Conservation (phyloP, 345 rosid species). For the Isatis tinctoria region DNA sequence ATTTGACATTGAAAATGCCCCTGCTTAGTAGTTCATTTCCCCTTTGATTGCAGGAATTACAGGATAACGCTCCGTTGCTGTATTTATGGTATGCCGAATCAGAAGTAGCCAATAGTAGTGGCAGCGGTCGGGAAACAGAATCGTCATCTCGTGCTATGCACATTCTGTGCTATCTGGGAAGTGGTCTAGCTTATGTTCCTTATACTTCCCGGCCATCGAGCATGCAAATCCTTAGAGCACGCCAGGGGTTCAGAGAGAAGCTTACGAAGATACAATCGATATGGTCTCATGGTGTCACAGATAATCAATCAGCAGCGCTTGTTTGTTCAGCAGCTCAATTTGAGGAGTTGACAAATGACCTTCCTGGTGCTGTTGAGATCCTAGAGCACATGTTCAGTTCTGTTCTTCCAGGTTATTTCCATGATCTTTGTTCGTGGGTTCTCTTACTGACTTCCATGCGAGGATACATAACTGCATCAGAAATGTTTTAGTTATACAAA, state of each 20-base stretch:
- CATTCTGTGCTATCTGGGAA: constrained; percentile 74
- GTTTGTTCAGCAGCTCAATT: constrained; percentile 76
- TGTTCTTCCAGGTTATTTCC: constrained; percentile 83
- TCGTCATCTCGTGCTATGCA: constrained; percentile 62
- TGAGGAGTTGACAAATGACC: constrained; percentile 77
- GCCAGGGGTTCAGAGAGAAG: constrained; percentile 77
- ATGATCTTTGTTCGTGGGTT: neutral
- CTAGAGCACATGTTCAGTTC: constrained; percentile 58
- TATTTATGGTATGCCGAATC: constrained; percentile 89
- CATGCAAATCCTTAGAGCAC: constrained; percentile 83
- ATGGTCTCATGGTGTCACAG: constrained; percentile 66
- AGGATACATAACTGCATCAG: constrained; percentile 4
- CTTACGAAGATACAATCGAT: constrained; percentile 51
- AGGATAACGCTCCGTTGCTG: constrained; percentile 59
- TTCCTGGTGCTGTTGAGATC: constrained; percentile 57
- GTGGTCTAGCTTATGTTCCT: constrained; percentile 55
- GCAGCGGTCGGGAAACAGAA: constrained; percentile 42
- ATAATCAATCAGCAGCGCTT: constrained; percentile 72
- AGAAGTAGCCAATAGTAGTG: constrained; percentile 49
- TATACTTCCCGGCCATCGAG: constrained; percentile 64
- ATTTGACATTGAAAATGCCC: neutral
- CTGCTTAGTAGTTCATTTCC: constrained; percentile 16
- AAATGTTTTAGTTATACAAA: neutral
- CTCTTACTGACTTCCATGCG: neutral
- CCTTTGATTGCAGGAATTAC: constrained; percentile 52